Conservation (phyloP, 164 flowering plant species). For the Brasenia schreberi region DNA sequence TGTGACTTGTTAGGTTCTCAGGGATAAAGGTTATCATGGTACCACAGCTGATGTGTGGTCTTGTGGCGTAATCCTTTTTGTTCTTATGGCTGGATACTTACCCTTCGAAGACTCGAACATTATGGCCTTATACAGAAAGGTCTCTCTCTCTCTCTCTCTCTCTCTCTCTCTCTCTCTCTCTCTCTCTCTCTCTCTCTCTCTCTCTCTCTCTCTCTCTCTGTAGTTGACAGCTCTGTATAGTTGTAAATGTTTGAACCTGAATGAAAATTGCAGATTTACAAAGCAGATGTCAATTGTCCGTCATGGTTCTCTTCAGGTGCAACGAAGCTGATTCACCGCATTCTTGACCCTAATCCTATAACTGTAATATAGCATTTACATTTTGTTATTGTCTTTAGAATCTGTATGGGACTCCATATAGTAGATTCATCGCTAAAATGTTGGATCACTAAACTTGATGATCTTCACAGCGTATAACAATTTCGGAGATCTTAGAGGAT, state of each 20-base stretch:
- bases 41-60: conserved; percentile 9
- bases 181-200: too few species aligned
- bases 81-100: conserved; percentile 11
- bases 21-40: conserved; percentile 9
- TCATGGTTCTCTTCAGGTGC: conserved; percentile 10
- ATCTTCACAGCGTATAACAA: conserved; percentile 3
- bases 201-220: too few species aligned
- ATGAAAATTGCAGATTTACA: conserved; percentile 5
- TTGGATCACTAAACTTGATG: neutral
- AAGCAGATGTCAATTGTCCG: conserved; percentile 12
- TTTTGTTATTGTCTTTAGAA: neutral
- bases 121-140: conserved; percentile 6
- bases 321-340: conserved; percentile 3
- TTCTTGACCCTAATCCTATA: conserved; percentile 11
- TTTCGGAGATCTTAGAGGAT: conserved; percentile 5
- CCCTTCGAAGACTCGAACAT: conserved; percentile 10
- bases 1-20: conserved; percentile 1
- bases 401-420: neutral
- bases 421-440: neutral
- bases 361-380: conserved; percentile 9
- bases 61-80: conserved; percentile 9
- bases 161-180: too few species aligned
- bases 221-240: neutral
- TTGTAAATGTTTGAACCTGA: neutral
- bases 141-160: conserved; percentile 6